Evolutionary conservation across 2,329 filamentous ascomycete genomes (phyloP).

Genomic region (Clarireedia monteithiana): DNA sequence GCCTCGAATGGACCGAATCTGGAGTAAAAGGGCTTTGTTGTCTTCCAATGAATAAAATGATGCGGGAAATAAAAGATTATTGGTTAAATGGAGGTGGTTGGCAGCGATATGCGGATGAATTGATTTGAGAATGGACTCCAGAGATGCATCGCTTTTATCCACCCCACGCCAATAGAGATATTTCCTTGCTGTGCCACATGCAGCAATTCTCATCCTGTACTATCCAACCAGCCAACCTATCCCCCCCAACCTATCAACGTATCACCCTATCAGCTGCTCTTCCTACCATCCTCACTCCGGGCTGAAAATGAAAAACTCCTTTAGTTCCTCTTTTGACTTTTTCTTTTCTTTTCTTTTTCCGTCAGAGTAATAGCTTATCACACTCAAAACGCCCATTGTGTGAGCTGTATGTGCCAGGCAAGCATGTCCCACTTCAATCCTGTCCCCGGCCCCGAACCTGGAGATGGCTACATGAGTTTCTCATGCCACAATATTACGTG

Average conservation of each 20-base stretch:
- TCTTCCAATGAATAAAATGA: slow-evolving; percentile 5
- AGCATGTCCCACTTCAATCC: too few relatives aligned
- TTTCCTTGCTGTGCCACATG: slow-evolving; percentile 1
- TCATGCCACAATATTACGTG: neutral
- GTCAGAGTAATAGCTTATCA: too few relatives aligned
- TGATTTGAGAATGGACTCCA: slow-evolving; percentile 3
- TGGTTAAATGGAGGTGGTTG: neutral
- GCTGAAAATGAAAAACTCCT: too few relatives aligned
- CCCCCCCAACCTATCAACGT: slow-evolving; percentile 1
- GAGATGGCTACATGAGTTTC: too few relatives aligned
- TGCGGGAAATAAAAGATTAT: neutral
- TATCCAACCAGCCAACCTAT: neutral
- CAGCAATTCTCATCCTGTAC: neutral
- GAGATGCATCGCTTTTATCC: neutral
- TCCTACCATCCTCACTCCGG: neutral
- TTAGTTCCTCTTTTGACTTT: too few relatives aligned
- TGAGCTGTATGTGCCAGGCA: too few relatives aligned
- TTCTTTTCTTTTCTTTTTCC: too few relatives aligned
- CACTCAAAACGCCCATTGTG: too few relatives aligned
- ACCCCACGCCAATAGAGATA: neutral
- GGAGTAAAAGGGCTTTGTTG: neutral
- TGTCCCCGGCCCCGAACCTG: too few relatives aligned
- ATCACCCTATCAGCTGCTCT: neutral
- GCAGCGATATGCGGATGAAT: neutral
- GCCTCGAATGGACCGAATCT: neutral